These are phyloP conservation scores for Litchi chinensis DNA, from an alignment of 345 rosid genomes.

Conservation along the genomic window DNA sequence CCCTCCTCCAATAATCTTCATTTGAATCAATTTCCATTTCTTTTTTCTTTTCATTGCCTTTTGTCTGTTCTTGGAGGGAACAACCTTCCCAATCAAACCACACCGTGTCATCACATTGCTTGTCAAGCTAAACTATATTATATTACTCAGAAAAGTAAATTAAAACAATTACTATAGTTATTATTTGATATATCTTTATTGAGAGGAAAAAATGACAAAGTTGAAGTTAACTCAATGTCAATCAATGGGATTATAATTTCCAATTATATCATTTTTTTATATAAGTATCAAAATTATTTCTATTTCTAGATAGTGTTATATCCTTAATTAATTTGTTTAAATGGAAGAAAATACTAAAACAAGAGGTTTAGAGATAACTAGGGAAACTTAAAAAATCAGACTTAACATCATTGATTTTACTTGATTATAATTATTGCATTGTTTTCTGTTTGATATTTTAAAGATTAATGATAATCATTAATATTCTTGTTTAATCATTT, in stretches of 20 bases:
- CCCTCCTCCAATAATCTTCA: background rate
- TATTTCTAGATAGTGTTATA: no score
- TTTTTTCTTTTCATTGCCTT: background rate
- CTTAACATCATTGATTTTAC: background rate
- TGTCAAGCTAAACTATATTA: background rate
- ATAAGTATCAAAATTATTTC: no score
- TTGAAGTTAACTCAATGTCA: no score
- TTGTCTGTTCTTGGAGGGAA: background rate
- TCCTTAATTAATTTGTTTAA: no score
- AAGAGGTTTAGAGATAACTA: no score
- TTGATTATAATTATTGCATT: background rate
- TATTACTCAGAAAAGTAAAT: background rate
- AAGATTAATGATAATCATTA: constrained; percentile 5
- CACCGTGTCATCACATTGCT: background rate
- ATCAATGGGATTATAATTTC: no score
- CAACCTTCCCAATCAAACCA: background rate
- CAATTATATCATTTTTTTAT: no score
- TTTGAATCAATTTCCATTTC: background rate
- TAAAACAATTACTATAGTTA: no score
- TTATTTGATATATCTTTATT: no score
- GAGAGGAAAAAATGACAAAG: no score
- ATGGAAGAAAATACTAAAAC: no score
- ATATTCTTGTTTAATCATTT: constrained; percentile 11
- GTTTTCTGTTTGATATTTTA: background rate
- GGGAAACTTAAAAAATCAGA: background rate